phyloP scores from a whole-genome alignment of 2,329 filamentous ascomycete species.

The Colletotrichum brevisporum region DNA sequence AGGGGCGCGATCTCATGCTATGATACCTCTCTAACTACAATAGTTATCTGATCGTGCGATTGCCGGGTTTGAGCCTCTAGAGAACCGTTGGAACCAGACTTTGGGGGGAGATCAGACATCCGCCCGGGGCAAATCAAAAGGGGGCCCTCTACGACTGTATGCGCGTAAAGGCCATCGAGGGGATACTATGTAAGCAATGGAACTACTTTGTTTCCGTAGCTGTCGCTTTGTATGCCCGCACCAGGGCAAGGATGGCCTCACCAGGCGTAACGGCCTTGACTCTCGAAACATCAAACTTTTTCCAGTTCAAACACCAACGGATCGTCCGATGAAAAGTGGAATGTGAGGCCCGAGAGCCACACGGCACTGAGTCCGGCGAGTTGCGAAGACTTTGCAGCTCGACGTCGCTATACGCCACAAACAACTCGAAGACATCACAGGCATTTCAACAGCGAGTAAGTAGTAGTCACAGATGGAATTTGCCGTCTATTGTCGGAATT shows the following conservation, averaged over 20 bases:
- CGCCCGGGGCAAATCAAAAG: neutral
- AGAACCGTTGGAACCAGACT: no score
- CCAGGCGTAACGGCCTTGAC: neutral
- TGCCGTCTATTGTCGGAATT: no score
- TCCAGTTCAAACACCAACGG: constrained; percentile 1
- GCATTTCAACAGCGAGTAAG: no score
- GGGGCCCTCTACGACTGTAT: neutral
- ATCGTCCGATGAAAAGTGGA: neutral
- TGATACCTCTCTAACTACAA: neutral
- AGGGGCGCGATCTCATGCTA: neutral
- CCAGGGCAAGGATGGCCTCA: constrained; percentile 2
- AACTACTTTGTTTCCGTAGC: constrained; percentile 5
- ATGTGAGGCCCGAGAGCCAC: neutral
- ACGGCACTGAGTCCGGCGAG: neutral
- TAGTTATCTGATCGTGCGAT: neutral
- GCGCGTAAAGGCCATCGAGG: neutral
- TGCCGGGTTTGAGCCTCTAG: no score
- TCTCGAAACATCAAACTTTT: constrained; percentile 33
- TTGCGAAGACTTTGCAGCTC: neutral
- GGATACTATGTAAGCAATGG: neutral
- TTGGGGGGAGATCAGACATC: no score
- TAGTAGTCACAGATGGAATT: no score
- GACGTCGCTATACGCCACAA: no score
- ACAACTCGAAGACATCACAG: no score
- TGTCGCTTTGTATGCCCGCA: neutral